Base-by-base conservation (phyloP, 163 green algal genomes). In the Prototheca wickerhamii region DNA sequence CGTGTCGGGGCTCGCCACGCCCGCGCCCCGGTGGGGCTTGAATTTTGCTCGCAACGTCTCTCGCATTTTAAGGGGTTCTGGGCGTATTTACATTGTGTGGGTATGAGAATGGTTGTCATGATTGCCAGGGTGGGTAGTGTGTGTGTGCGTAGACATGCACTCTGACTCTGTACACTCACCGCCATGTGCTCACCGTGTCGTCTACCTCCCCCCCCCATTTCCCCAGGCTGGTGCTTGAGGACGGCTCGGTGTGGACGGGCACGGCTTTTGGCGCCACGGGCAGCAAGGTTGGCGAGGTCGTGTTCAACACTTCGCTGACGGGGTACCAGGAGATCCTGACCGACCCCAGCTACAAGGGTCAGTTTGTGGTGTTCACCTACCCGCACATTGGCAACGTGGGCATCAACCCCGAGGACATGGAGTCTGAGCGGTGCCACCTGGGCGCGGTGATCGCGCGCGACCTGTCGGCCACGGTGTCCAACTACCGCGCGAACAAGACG, bases 291-390 rank as follows among this genome's bases (percentile, higher is more conserved):
- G 83, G 70, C 20, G 84, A 97, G 79, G 87, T 96, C 4, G 93
- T 99, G n/a, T 99, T 99, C 87, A 98, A 99, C 82, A 98, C 93
- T 3, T 95, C 89, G 2, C 75, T 99, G 30, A 93, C 87, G 5
- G 80, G 80, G 10, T 87, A 87, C 60, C 78, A 99, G 77, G 93
- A 99, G 74, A 96, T 99, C 65, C 82, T 99, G 77, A 98, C 93
- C 2, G 93, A 99, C 73, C 93, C 93, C 4, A 91, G 76, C 54
- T 99, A 99, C 82, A 91, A 92, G 67, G 93, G 92, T 43, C 93
- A 99, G 76, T 97, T 97, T 64, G 93, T 99, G 34, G 77, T 79
- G 4, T 98, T 98, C 88, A 99, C 93, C 15, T 86, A 89, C 71
- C 91, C 93, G 4, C 93, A 99, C 79, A 97, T 99, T 51, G 93